Conservation (phyloP, 192 early-diverging fungal genomes). For the Umbelopsis isabellina region DNA sequence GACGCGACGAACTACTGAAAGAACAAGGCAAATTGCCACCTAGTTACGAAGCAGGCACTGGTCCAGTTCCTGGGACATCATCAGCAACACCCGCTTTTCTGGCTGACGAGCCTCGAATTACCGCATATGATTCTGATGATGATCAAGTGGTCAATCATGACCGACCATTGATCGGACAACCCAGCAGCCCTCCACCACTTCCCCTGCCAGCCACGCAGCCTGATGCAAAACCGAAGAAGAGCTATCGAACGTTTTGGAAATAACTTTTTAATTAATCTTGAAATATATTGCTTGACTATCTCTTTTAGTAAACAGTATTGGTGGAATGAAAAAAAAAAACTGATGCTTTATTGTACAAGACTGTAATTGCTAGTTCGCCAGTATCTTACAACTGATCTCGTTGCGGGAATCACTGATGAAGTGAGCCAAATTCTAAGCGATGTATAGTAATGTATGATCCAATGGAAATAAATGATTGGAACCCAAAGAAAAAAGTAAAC, state of each 20-base stretch:
- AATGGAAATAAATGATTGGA: neutral
- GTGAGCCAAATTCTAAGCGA: slow-evolving; percentile 1
- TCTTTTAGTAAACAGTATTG: neutral
- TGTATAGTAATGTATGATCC: neutral
- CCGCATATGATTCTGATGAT: neutral
- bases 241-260: slow-evolving; percentile 8
- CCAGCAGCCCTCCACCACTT: neutral
- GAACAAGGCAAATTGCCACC: slow-evolving; percentile 29
- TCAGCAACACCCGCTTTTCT: neutral
- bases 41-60: slow-evolving; percentile 13
- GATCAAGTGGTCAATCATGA: neutral
- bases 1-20: slow-evolving; percentile 35
- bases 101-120: neutral
- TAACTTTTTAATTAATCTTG: neutral
- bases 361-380: slow-evolving; percentile 7
- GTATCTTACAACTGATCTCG: neutral
- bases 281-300: neutral
- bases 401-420: neutral
- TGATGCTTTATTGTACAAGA: slow-evolving; percentile 23
- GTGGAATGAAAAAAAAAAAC: neutral
- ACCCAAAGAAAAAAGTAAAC: neutral
- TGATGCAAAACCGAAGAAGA: neutral
- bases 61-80: slow-evolving; percentile 15
- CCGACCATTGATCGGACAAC: too few species aligned
- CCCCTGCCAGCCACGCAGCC: neutral